phyloP scores from a whole-genome alignment of 2,329 filamentous ascomycete species.

The Arthrobotrys megalospora region DNA sequence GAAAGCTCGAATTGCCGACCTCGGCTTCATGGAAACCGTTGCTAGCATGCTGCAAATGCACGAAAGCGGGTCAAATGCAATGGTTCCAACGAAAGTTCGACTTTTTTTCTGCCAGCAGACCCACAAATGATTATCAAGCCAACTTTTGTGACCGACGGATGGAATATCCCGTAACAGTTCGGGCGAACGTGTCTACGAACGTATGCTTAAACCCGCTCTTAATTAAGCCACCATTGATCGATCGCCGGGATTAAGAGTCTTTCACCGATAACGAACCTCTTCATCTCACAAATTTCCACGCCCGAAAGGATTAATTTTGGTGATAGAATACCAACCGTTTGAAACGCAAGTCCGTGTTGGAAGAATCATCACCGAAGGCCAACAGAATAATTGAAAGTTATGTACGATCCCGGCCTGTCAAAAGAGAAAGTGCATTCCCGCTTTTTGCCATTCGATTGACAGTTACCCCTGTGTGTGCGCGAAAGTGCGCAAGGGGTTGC shows the following conservation, averaged over 20 bases:
- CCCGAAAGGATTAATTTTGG: too few relatives aligned
- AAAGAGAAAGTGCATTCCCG: constrained; percentile 6
- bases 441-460: background rate
- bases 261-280: too few relatives aligned
- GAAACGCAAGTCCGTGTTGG: too few relatives aligned
- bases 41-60: constrained; percentile 20
- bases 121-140: constrained; percentile 11
- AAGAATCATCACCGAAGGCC: constrained; percentile 3
- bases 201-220: constrained; percentile 17
- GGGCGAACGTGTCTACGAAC: constrained; percentile 31
- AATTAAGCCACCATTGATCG: background rate
- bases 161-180: constrained; percentile 19
- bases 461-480: background rate
- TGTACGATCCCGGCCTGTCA: constrained; percentile 22
- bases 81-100: constrained; percentile 13
- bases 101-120: background rate
- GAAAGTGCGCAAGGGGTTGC: constrained; percentile 10
- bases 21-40: constrained; percentile 24
- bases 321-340: too few relatives aligned
- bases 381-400: constrained; percentile 8
- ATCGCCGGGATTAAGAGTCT: constrained; percentile 3
- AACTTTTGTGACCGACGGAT: constrained; percentile 4
- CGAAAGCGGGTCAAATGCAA: constrained; percentile 30
- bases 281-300: too few relatives aligned
- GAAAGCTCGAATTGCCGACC: background rate